phyloP scores from a whole-genome alignment of 148 eudicot genomes.

The Polygonum maritimum region DNA sequence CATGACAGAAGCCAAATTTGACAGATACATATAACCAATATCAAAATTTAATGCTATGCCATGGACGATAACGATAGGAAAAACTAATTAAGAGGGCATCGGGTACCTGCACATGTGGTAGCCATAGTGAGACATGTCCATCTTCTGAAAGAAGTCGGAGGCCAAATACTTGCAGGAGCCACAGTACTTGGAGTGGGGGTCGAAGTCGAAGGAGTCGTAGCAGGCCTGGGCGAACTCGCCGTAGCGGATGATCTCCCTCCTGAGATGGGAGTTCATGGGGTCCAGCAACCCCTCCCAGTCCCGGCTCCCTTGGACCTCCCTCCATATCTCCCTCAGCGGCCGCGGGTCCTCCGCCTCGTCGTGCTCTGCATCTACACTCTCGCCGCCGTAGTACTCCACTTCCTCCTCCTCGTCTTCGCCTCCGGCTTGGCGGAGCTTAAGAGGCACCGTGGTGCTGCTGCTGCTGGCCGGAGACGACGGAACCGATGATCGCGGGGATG shows the following conservation, averaged over 20 bases:
- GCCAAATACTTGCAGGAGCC: conserved; percentile 67
- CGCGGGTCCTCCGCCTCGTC: conserved; percentile 22
- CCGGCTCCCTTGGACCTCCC: conserved; percentile 48
- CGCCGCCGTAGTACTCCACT: neutral
- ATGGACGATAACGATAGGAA: neutral
- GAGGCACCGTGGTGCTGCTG: neutral
- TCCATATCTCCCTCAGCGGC: conserved; percentile 47
- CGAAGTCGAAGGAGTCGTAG: conserved; percentile 81
- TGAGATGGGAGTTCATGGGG: conserved; percentile 62
- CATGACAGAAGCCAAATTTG: neutral
- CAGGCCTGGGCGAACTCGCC: conserved; percentile 86
- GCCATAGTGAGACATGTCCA: conserved; percentile 53
- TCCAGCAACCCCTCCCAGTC: conserved; percentile 67
- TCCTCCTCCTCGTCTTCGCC: neutral
- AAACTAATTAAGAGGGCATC: neutral
- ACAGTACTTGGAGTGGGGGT: conserved; percentile 82
- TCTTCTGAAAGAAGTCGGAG: conserved; percentile 42
- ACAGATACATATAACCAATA: neutral
- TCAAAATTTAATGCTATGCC: neutral
- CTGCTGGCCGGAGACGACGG: neutral
- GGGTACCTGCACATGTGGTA: conserved; percentile 43
- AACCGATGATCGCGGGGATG: neutral
- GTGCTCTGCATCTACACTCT: neutral
- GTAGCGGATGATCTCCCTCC: conserved; percentile 56
- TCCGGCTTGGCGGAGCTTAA: neutral